Evolutionary conservation across 192 early-diverging fungal genomes (phyloP).

Genomic region (Kappamyces sp.): DNA sequence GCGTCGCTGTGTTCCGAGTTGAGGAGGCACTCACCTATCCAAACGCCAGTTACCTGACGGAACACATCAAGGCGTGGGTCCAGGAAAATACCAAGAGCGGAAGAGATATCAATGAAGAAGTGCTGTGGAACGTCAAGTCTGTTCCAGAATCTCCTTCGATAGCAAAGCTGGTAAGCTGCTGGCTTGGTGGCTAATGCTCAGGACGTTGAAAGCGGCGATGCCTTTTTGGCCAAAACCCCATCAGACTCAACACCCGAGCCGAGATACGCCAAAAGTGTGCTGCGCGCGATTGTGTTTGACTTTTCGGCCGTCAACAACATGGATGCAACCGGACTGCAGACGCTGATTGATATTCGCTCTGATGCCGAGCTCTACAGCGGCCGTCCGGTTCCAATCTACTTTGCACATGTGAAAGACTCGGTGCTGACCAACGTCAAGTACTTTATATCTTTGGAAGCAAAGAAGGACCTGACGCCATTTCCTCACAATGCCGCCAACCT

Average conservation of each 20-base stretch:
- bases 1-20: constrained; percentile 65
- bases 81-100: constrained; percentile 22
- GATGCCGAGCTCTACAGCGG: constrained; percentile 52
- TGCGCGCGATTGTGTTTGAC: constrained; percentile 75
- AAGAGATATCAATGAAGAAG: neutral
- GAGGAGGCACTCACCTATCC: constrained; percentile 65
- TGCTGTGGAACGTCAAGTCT: neutral
- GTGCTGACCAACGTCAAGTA: no score
- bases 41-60: constrained; percentile 51
- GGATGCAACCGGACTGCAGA: constrained; percentile 75
- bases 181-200: constrained; percentile 29
- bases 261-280: constrained; percentile 14
- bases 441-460: no score
- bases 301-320: constrained; percentile 70
- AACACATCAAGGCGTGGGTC: constrained; percentile 23
- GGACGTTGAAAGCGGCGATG: constrained; percentile 17
- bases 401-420: constrained; percentile 31
- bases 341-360: constrained; percentile 58
- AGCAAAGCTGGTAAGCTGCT: constrained; percentile 23
- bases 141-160: constrained; percentile 20
- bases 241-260: constrained; percentile 22
- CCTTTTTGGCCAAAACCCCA: constrained; percentile 1
- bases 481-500: no score
- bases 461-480: no score
- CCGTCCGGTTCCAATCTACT: constrained; percentile 43